A percentile compares a stretch with the other conserved stretches of the same genome.
These are phyloP conservation scores for Metarhizium album DNA, from an alignment of 2,329 filamentous ascomycete species.

Conservation along the genomic window DNA sequence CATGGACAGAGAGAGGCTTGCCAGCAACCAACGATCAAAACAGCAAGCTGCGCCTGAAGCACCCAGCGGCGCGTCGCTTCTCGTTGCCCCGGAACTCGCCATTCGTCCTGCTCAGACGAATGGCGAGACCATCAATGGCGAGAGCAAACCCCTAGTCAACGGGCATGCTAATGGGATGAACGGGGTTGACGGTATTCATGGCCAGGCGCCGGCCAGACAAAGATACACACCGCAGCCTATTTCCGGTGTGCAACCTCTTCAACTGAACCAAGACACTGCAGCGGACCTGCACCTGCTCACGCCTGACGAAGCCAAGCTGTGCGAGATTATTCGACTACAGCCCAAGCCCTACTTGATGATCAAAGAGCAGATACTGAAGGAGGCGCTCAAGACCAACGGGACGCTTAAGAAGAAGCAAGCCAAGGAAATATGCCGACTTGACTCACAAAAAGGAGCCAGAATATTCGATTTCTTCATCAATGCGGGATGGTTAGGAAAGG, in stretches of 20 bases:
- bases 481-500: slow-evolving; percentile 84
- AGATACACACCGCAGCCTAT: slow-evolving; percentile 46
- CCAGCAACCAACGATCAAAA: slow-evolving; percentile 58
- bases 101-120: slow-evolving; percentile 37
- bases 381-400: slow-evolving; percentile 82
- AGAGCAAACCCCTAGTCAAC: slow-evolving; percentile 43
- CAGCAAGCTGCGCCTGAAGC: slow-evolving; percentile 58
- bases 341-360: slow-evolving; percentile 93
- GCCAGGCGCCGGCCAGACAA: slow-evolving; percentile 28
- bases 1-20: slow-evolving; percentile 71
- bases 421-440: slow-evolving; percentile 72
- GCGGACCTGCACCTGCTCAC: slow-evolving; percentile 79
- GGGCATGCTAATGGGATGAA: slow-evolving; percentile 33
- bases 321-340: slow-evolving; percentile 71
- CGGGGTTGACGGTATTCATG: slow-evolving; percentile 30
- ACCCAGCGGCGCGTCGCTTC: slow-evolving; percentile 60
- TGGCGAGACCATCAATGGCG: slow-evolving; percentile 34
- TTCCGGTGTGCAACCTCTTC: slow-evolving; percentile 51
- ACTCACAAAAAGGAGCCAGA: slow-evolving; percentile 72
- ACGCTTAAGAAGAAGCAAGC: slow-evolving; percentile 89
- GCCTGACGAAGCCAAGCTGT: slow-evolving; percentile 75
- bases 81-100: slow-evolving; percentile 71
- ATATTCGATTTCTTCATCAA: slow-evolving; percentile 95
- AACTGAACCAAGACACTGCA: slow-evolving; percentile 63
- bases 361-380: slow-evolving; percentile 85